Base-by-base conservation (phyloP, 2,329 filamentous ascomycete species). In the Magnaporthiopsis poae region DNA sequence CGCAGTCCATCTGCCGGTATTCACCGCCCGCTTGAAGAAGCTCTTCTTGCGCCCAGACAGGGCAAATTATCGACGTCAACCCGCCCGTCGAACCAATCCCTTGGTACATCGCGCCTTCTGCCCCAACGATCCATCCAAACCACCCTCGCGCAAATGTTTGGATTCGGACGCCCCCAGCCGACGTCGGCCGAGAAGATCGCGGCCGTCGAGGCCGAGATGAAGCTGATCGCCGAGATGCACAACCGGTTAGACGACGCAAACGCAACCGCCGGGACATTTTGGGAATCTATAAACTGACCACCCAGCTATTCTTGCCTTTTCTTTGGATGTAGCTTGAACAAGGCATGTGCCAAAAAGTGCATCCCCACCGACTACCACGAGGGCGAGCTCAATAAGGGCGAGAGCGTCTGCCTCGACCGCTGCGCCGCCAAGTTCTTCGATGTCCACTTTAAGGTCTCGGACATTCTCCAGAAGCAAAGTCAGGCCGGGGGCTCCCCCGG, bases 341-440 rank as follows among this genome's bases (percentile, higher is more conserved):
- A 91, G 79, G 90, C 91, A 69, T 99, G 95, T 86, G 88, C 90
- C 72, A 88, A 90, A 77, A 99, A 99, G 84, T 99, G 95, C 81
- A 86, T 99, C 72, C 94, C 94, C 69, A 84, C 82, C 75, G 88
- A 94, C 74, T 99, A 98, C 87, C 92, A 92, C 77, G 95, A 99
- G 82, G 88, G 86, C 78, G 94, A 99, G 73, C 88, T 99, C 75
- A 96, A 97, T 87, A 99, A 99, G 83, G 96, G 93, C 84, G 95
- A 99, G 81, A 92, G 90, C 72, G 95, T 99, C 73, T 99, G 96
- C 82, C 88, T 99, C 73, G 95, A 99, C 82, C 91, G 95, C 75
- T 99, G 96, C 81, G 91, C 96, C 67, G 86, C 90, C 76, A 99
- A 99, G 83, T 99, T 98, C 84, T 97, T 99, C 81, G 94, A 98